Base-by-base conservation (phyloP, 2,329 filamentous ascomycete genomes). In the Peltaster fructicola region DNA sequence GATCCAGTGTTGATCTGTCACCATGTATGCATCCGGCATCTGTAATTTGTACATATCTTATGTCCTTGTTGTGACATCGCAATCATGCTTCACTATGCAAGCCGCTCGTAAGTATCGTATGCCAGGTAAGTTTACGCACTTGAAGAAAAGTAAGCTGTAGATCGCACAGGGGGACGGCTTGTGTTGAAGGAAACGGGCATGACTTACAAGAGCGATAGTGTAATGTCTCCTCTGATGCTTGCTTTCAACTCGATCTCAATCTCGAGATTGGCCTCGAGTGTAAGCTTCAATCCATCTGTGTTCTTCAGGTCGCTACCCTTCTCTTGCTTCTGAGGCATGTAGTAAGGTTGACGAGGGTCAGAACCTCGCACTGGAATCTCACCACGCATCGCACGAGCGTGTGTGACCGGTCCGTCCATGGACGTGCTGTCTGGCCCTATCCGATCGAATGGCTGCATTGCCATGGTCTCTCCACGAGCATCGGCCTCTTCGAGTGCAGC, bases 161-260 rank as follows among this genome's bases (percentile, higher is more conserved):
- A n/a, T n/a, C n/a, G n/a, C n/a, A n/a, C n/a, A n/a, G n/a, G n/a
- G n/a, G n/a, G n/a, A 17, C 5, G 14, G 23, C 12, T 17, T 9
- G 13, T 6, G 11, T 24, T 14, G 16, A 13, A 15, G 18, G 15
- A 12, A 12, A n/a, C n/a, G n/a, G n/a, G n/a, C n/a, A n/a, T n/a
- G n/a, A 72, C 68, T 59, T 63, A 80, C 75, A 76, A 68, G 43
- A 88, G 61, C 35, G 72, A 74, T 36, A 88, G 52, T 16, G 78
- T 82, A 35, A 90, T 54, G 54, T 90, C 81, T 44, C 81, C 81
- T 41, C 82, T 72, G 36, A 88, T 82, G 50, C 74, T 73, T 11
- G 79, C 79, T 61, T 88, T 88, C 32, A 88, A 63, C 41, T 81
- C 74, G 33, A 88, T 78, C 51, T 88, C 79, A 24, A 88, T 64